Evolutionary conservation across 139 green algal species (phyloP).

Genomic region (Tetradesmus obliquus): DNA sequence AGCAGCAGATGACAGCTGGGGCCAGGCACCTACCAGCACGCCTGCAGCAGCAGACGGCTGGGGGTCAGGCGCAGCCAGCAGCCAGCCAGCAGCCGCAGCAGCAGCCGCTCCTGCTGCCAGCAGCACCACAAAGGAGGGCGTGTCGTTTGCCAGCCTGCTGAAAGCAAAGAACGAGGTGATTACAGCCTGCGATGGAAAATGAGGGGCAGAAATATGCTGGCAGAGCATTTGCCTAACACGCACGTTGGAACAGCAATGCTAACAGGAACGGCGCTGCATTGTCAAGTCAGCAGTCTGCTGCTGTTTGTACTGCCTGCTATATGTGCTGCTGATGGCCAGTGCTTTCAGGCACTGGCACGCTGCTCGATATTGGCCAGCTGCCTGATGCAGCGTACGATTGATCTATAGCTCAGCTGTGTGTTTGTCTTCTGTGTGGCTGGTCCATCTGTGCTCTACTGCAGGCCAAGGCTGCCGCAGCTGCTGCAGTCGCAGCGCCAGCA

Average conservation of each 20-base stretch:
- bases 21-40: neutral
- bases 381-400: too few species aligned
- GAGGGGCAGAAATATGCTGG: too few species aligned
- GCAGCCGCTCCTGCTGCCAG: conserved; percentile 22
- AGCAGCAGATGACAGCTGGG: conserved; percentile 33
- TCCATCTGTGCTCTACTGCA: neutral
- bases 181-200: neutral
- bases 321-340: neutral
- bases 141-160: conserved; percentile 38
- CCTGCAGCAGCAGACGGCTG: conserved; percentile 21
- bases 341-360: neutral
- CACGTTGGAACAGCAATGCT: too few species aligned
- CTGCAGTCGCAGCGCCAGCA: conserved; percentile 13
- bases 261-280: neutral
- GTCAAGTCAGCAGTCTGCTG: neutral
- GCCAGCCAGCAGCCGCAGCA: conserved; percentile 15
- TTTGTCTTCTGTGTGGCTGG: too few species aligned
- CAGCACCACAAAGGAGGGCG: conserved; percentile 42
- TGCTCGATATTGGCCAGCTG: too few species aligned
- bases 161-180: neutral
- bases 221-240: too few species aligned
- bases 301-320: neutral
- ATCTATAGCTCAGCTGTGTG: too few species aligned
- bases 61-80: neutral
- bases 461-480: conserved; percentile 27